Evolutionary conservation across 177 flowering plant species (phyloP).

Genomic region (Vitis hybrid): DNA sequence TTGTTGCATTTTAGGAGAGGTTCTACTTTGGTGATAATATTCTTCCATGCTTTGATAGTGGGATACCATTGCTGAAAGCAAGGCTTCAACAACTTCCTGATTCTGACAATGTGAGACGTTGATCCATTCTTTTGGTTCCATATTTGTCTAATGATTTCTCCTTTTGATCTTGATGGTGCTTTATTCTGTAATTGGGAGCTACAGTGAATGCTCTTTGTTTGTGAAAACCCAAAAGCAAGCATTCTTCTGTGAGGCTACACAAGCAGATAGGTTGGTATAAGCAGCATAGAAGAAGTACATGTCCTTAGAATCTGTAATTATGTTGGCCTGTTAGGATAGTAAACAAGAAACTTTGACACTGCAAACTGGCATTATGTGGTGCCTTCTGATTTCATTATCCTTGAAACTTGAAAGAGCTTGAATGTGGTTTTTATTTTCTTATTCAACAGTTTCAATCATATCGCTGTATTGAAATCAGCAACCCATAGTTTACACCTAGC

Average conservation of each 20-base stretch:
- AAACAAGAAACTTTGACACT: background rate
- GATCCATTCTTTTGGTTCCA: background rate
- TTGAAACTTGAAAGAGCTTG: background rate
- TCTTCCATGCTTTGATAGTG: constrained; percentile 97
- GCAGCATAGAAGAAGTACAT: too few species aligned
- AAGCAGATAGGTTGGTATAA: background rate
- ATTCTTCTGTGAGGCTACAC: background rate
- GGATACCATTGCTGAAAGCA: constrained; percentile 83
- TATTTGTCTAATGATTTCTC: background rate
- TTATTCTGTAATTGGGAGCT: too few species aligned
- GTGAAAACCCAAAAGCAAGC: background rate
- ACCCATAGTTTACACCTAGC: background rate
- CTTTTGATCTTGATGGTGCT: background rate
- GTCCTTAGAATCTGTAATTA: too few species aligned
- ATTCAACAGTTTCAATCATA: background rate
- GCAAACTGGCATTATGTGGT: background rate
- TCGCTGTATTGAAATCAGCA: background rate
- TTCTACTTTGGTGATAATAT: constrained; percentile 97
- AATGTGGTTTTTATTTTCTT: background rate
- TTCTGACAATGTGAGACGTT: constrained; percentile 79
- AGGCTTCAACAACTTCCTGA: constrained; percentile 96
- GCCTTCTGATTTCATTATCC: background rate
- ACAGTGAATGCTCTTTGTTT: background rate
- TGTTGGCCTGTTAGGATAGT: background rate
- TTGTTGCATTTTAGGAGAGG: constrained; percentile 63